Conservation (phyloP, 2,329 filamentous ascomycete genomes). For the Rhytidhysteron rufulum region DNA sequence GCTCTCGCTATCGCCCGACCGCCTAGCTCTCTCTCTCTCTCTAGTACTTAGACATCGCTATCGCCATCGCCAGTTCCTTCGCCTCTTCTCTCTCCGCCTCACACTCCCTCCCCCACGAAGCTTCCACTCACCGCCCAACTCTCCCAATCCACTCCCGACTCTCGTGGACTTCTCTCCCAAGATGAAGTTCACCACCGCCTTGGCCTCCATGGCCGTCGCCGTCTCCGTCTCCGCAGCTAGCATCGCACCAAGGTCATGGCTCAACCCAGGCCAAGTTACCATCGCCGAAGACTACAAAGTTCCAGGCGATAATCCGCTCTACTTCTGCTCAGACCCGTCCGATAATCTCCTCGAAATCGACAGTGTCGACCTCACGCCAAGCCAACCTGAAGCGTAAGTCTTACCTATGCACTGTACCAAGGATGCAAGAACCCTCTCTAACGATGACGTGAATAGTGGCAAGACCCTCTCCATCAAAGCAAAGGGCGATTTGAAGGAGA, state of each 20-base stretch:
- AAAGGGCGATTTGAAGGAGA: conserved; percentile 66
- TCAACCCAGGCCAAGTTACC: conserved; percentile 44
- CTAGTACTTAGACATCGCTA: too few species aligned
- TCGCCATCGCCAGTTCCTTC: conserved; percentile 4
- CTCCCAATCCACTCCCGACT: neutral
- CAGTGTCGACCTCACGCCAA: conserved; percentile 75
- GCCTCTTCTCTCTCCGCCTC: neutral
- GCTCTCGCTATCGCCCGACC: too few species aligned
- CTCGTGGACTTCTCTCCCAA: conserved; percentile 8
- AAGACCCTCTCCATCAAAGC: conserved; percentile 74
- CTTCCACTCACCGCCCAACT: neutral
- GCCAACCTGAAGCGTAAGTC: conserved; percentile 79
- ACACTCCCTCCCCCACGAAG: conserved; percentile 1
- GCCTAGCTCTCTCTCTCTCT: too few species aligned
- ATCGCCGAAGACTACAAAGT: conserved; percentile 59
- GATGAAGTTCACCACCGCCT: conserved; percentile 33
- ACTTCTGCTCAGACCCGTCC: conserved; percentile 68
- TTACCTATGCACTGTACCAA: neutral
- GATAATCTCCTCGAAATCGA: conserved; percentile 72
- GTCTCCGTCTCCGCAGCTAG: conserved; percentile 42
- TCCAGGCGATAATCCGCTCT: conserved; percentile 79
- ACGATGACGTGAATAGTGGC: conserved; percentile 57
- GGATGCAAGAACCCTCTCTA: conserved; percentile 1
- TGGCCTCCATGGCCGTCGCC: conserved; percentile 43
- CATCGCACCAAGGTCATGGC: conserved; percentile 41